phyloP scores from a whole-genome alignment of 225 moss, liverwort and hornwort species.

The Straminergon stramineum region DNA sequence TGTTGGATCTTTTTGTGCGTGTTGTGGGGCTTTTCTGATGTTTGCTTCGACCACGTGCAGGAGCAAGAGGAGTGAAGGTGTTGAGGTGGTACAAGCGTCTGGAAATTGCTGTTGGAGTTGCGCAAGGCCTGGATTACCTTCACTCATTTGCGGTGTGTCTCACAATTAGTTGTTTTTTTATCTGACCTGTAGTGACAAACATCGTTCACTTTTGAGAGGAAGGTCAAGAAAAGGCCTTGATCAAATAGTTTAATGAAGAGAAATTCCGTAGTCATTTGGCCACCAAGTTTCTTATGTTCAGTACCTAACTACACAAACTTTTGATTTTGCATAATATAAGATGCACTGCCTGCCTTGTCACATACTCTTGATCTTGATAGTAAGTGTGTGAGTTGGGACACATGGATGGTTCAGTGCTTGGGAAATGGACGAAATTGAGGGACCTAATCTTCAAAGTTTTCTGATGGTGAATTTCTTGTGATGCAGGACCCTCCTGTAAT shows the following conservation, averaged over 20 bases:
- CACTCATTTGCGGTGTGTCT: slow-evolving; percentile 43
- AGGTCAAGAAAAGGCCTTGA: too few relatives aligned
- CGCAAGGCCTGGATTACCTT: slow-evolving; percentile 57
- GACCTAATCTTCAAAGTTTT: background rate
- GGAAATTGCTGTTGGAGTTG: slow-evolving; percentile 51
- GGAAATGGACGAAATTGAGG: background rate
- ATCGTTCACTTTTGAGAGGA: background rate
- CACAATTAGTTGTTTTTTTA: too few relatives aligned
- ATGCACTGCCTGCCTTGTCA: background rate
- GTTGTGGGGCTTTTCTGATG: background rate
- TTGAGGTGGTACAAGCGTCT: slow-evolving; percentile 50
- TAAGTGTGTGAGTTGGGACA: background rate
- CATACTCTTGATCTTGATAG: background rate
- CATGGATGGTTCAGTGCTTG: background rate
- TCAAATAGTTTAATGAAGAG: background rate
- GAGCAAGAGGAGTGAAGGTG: slow-evolving; percentile 13
- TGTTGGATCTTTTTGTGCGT: background rate
- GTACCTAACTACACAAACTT: background rate
- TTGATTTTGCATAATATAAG: background rate
- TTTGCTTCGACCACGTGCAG: background rate
- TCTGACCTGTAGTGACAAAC: background rate
- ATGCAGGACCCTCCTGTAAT: slow-evolving; percentile 60
- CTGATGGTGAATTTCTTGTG: background rate
- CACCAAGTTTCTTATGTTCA: background rate
- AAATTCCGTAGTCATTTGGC: background rate